Base-by-base conservation (phyloP, 2,329 filamentous ascomycete species). In the Phyllosticta ampelicida region DNA sequence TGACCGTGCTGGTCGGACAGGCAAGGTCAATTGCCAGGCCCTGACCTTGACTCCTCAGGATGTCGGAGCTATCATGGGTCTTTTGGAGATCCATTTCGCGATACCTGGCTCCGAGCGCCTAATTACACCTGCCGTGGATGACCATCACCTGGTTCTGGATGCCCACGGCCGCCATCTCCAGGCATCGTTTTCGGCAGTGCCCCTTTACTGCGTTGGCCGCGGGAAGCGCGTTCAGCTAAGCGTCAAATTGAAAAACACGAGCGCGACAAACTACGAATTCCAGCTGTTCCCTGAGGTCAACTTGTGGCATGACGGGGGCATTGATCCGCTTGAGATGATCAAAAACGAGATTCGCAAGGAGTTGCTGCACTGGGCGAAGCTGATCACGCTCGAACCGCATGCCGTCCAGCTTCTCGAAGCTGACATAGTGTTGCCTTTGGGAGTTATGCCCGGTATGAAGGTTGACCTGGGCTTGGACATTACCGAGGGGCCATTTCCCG, bases 51-150 rank as follows among this genome's bases (percentile, higher is more conserved):
- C 81, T 16, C 74, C 83, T 1, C 81, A 88, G 26, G 95, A 95
- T 86, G 85, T 95, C 51, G 88, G 95, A 62, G 86, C 85, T 0
- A 77, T 96, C 66, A 89, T 95, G 63, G 71, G 96, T 4, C 23
- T 59, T n/a, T 36, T 85, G 77, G 62, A 50, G 8, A 84, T 90
- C 53, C 77, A 85, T 13, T 77, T 90, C 13, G 77, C 74, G 0
- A 77, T 89, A 26, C 67, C 53, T 5, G 20, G 30, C 3, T 30
- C 57, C n/a, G 20, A 18, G n/a, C 54, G 55, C 28, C 10, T 23
- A 21, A n/a, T 19, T 51, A 3, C 9, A 9, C n/a, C 18, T 20
- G 18, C n/a, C 29, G 18, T 28, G 20, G n/a, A 16, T 6, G 53
- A 59, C 29, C 3, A 26, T 18, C 19, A n/a, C 18, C 9, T 61